Conservation (phyloP, 345 rosid genomes). For the Anacardium occidentale region DNA sequence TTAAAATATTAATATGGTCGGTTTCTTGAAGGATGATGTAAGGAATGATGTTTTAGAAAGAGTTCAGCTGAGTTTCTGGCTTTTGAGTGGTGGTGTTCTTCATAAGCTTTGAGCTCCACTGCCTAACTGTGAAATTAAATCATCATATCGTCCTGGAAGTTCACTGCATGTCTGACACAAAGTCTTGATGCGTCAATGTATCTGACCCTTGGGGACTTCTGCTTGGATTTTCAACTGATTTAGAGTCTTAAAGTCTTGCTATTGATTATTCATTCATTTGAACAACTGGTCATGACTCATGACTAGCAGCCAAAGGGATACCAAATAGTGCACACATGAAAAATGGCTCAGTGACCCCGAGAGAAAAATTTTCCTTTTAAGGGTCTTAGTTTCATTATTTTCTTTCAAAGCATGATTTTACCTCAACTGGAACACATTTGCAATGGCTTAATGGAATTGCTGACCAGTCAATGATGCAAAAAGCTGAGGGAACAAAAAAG, state of each 20-base stretch:
- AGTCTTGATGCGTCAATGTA: background rate
- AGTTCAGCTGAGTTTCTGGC: slow-evolving; percentile 11
- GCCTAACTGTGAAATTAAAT: background rate
- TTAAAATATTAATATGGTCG: background rate
- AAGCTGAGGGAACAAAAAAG: background rate
- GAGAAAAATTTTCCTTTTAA: too few relatives aligned
- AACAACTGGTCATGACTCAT: background rate
- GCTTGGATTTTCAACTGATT: slow-evolving; percentile 1
- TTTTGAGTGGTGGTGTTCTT: slow-evolving; percentile 9
- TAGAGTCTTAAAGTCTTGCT: background rate
- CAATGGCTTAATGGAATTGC: background rate
- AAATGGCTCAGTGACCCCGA: background rate
- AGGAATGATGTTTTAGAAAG: background rate
- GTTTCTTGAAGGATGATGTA: background rate
- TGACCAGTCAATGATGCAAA: background rate
- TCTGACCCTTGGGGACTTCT: background rate
- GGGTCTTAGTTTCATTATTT: too few relatives aligned
- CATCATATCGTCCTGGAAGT: background rate
- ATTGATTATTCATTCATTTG: background rate
- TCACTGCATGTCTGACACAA: background rate
- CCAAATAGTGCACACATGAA: slow-evolving; percentile 2
- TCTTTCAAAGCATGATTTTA: background rate
- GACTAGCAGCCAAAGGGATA: too few relatives aligned
- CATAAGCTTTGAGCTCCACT: slow-evolving; percentile 5
- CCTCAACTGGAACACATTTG: background rate